Percentiles rank a stretch among this genome's conserved stretches.
These are phyloP conservation scores for Herpetospermum pedunculosum DNA, from an alignment of 306 rosid species.

Conservation along the genomic window DNA sequence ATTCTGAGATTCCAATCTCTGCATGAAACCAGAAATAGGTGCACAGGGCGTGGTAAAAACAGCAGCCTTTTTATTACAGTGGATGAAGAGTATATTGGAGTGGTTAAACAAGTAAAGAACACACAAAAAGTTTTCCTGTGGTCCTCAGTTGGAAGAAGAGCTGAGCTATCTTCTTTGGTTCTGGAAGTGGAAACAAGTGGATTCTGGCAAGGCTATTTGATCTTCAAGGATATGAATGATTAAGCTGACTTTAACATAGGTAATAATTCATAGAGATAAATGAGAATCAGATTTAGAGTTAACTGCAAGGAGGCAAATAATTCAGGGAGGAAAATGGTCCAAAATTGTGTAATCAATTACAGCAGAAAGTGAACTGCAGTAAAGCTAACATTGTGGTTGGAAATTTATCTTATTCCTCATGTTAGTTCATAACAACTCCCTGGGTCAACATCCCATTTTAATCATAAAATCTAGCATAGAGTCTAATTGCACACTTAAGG, in stretches of 20 bases:
- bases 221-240: background rate
- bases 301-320: background rate
- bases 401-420: background rate
- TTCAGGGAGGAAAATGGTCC: background rate
- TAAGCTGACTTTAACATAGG: background rate
- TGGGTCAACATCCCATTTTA: background rate
- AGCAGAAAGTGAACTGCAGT: background rate
- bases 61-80: background rate
- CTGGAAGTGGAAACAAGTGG: background rate
- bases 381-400: background rate
- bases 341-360: background rate
- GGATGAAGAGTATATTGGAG: background rate
- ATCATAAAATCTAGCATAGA: background rate
- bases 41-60: conserved; percentile 1
- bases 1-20: conserved; percentile 9
- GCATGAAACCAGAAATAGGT: conserved; percentile 6
- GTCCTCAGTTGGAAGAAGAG: background rate
- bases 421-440: background rate
- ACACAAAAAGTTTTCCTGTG: background rate
- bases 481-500: background rate
- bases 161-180: background rate
- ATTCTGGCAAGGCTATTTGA: background rate
- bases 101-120: background rate
- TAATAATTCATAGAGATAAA: background rate
- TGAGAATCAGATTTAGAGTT: background rate